phyloP scores from a whole-genome alignment of 2,329 filamentous ascomycete species.

The Sodiomyces alkalinus region DNA sequence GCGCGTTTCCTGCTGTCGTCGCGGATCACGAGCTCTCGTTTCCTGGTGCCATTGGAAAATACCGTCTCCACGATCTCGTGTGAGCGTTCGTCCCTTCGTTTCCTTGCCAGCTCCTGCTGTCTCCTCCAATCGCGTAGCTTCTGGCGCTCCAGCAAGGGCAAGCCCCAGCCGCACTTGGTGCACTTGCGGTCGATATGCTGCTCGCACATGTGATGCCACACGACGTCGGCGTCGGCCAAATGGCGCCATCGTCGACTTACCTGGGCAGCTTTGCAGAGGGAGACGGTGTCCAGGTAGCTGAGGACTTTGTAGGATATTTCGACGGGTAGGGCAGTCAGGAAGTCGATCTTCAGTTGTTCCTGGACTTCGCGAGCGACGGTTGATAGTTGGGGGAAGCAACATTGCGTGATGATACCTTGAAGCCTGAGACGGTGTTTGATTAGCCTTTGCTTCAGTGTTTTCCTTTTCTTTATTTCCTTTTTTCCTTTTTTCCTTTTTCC shows the following conservation, averaged over 20 bases:
- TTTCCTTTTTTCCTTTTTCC: too few relatives aligned
- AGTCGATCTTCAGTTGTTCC: slow-evolving; percentile 95
- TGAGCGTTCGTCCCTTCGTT: slow-evolving; percentile 7
- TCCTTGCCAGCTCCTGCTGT: slow-evolving; percentile 50
- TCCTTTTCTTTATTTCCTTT: too few relatives aligned
- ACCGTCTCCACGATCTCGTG: slow-evolving; percentile 9
- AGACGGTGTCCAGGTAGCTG: slow-evolving; percentile 82
- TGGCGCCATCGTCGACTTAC: slow-evolving; percentile 80
- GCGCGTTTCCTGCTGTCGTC: slow-evolving; percentile 21
- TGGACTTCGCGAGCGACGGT: slow-evolving; percentile 81
- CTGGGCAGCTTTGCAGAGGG: slow-evolving; percentile 88
- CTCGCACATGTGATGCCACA: slow-evolving; percentile 95
- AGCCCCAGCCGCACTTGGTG: slow-evolving; percentile 78
- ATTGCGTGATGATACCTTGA: slow-evolving; percentile 88
- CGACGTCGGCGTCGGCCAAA: slow-evolving; percentile 90
- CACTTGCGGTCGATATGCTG: slow-evolving; percentile 63
- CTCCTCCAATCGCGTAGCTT: slow-evolving; percentile 74
- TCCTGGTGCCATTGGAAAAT: slow-evolving; percentile 14
- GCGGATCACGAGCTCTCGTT: slow-evolving; percentile 15
- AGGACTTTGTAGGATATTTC: slow-evolving; percentile 92
- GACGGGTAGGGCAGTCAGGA: slow-evolving; percentile 71
- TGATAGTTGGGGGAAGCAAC: slow-evolving; percentile 93
- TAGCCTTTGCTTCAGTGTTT: neutral
- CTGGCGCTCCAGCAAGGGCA: slow-evolving; percentile 81
- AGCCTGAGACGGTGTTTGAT: slow-evolving; percentile 26